Evolutionary conservation across 495 filamentous ascomycete genomes (phyloP).

Genomic region (Lepidopterella palustris): DNA sequence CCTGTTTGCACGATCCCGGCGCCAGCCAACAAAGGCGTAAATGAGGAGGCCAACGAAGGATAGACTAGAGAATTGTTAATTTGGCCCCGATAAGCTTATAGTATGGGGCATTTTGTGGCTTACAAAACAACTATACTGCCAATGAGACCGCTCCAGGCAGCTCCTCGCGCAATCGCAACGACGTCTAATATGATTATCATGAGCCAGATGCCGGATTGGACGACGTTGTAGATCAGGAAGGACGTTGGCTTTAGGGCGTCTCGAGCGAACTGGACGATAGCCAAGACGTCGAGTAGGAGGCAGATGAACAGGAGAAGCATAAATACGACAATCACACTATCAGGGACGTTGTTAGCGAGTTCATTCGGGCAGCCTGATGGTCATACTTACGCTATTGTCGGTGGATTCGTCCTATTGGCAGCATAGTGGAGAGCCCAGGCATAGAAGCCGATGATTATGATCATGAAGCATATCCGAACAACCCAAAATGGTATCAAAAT

Average conservation of each 20-base stretch:
- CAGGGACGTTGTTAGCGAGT: background rate
- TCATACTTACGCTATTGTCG: slow-evolving; percentile 13
- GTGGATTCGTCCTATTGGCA: background rate
- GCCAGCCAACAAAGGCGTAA: slow-evolving; percentile 19
- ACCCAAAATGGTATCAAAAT: slow-evolving; percentile 30
- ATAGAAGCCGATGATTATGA: slow-evolving; percentile 24
- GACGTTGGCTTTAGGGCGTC: slow-evolving; percentile 16
- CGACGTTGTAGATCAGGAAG: slow-evolving; percentile 28
- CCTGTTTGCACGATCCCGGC: slow-evolving; percentile 6
- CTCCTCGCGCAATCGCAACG: slow-evolving; percentile 15
- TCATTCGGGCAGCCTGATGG: background rate
- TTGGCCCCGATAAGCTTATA: background rate
- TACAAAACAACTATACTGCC: slow-evolving; percentile 19
- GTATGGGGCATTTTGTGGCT: background rate
- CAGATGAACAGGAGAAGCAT: slow-evolving; percentile 25
- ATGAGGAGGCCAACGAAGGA: slow-evolving; percentile 26
- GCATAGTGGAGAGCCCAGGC: slow-evolving; percentile 5
- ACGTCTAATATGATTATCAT: slow-evolving; percentile 20
- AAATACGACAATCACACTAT: slow-evolving; percentile 22
- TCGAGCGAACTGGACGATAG: slow-evolving; percentile 24
- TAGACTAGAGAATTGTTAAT: background rate
- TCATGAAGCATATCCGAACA: slow-evolving; percentile 19
- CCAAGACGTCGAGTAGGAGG: slow-evolving; percentile 25
- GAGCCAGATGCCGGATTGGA: slow-evolving; percentile 26
- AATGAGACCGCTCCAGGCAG: slow-evolving; percentile 7